Conservation (phyloP, 2,329 filamentous ascomycete genomes). For the Ophiocordyceps camponoti-floridani region DNA sequence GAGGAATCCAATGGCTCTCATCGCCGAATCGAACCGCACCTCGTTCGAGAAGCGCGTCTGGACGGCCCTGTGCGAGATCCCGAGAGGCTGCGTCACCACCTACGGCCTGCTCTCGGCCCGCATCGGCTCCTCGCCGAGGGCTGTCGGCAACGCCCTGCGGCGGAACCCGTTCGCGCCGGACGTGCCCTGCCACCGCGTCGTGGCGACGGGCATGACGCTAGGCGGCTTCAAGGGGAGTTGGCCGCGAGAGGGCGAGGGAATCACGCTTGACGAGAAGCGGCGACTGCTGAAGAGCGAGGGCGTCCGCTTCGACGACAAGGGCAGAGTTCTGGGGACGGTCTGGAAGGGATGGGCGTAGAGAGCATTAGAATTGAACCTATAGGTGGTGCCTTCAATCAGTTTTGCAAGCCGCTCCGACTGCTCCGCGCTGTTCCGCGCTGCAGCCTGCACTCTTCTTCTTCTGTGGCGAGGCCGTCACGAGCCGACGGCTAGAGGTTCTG, state of each 20-base stretch:
- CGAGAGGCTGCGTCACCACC: constrained; percentile 55
- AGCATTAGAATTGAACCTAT: too few species aligned
- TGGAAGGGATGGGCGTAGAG: constrained; percentile 23
- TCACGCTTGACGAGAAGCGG: constrained; percentile 47
- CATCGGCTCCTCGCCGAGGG: constrained; percentile 53
- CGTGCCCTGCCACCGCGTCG: constrained; percentile 67
- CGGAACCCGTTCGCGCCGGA: constrained; percentile 68
- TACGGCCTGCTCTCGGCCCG: constrained; percentile 56
- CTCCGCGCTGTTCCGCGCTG: background rate
- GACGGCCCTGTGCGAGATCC: constrained; percentile 58
- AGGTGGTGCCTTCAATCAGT: too few species aligned
- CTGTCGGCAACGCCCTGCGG: constrained; percentile 60
- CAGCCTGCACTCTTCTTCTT: too few species aligned
- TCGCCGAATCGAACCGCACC: constrained; percentile 25
- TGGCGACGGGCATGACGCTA: constrained; percentile 53
- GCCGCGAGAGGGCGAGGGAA: constrained; percentile 40
- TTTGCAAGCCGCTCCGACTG: too few species aligned
- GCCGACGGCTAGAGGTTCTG: too few species aligned
- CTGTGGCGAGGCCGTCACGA: too few species aligned
- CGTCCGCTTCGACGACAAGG: constrained; percentile 41
- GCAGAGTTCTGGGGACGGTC: constrained; percentile 40
- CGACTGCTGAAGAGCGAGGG: constrained; percentile 43
- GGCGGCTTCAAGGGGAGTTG: constrained; percentile 56
- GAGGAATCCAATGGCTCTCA: constrained; percentile 23
- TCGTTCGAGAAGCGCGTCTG: constrained; percentile 49